Evolutionary conservation across 1,139 yeast species (phyloP), one percentile per base, ranked within the genome.

Genomic region (Yamadazyma atlantica): DNA sequence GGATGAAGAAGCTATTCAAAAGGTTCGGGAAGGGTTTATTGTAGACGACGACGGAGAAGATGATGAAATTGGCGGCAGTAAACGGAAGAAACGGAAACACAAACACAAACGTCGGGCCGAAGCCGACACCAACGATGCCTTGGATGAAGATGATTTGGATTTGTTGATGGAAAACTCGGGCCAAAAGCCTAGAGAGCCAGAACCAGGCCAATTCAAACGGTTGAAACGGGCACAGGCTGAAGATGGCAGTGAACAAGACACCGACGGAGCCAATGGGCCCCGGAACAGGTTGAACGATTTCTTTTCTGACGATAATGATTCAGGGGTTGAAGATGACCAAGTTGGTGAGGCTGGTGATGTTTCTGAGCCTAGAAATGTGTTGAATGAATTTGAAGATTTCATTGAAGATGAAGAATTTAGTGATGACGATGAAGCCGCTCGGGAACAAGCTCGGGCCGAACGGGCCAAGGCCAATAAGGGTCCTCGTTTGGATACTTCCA

Each of bases 321-420:
- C 82, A 39, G 85, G 73, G 2, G 75, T 62, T 7, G 78, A 65
- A 25, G 73, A 62, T 11, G 69, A 57, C 4, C 73, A 57, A 14
- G 73, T 54, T 9, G 58, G 82, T 34, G 90, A 82, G 38, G 83
- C 72, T 53, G 69, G 58, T 22, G n/a, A n/a, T n/a, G 62, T 56
- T 9, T 71, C 66, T 8, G 71, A 56, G 16, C 74, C 59, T 23
- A 65, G 67, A 26, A 64, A 69, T 49, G 65, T 67, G 33, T 55
- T 82, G 50, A 95, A 89, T 55, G 98, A 92, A 58, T 82, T 92
- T 54, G 98, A 89, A 57, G 98, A 90, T 58, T 92, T 92, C 65
- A 92, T 92, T 51, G 98, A 90, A 60, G 97, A 92, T 46, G 98
- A 92, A 59, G 97, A 90, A 58, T 85, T 85, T 55, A 87, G 95